Evolutionary conservation across 352 stramenopile genomes (phyloP), one percentile per base, ranked within the genome.

Genomic region (Blastocystis sp.): DNA sequence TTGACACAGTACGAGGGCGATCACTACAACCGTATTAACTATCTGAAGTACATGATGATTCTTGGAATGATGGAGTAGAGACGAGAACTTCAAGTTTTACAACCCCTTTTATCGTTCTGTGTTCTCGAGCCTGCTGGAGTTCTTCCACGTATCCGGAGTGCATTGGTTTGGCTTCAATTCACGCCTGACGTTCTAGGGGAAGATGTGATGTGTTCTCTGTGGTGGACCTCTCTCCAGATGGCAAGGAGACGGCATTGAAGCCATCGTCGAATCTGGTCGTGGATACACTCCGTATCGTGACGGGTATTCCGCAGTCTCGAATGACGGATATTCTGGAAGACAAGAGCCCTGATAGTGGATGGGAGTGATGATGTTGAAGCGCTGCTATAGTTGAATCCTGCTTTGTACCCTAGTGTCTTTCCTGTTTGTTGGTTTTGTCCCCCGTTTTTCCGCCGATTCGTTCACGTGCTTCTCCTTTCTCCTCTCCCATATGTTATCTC

Each of bases 11-110:
- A 84, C 61, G 74, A 84, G 34, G 74, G 52, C 19, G 74, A 84
- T n/a, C 74, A 84, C 48, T 84, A 84, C 40, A 45, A 84, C 66
- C 74, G 74, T 9, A 84, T 84, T 28, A 59, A 59, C 41, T 84
- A 84, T 48, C 34, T 84, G 52, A 84, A 84, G 74, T 84, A 9
- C 19, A 4, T 41, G 65, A 19, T 34, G 4, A 59, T 19, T 11
- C 3, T 21, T 1, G 40, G 1, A 1, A 2, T 84, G 9, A 67
- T 14, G 41, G 14, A n/a, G 34, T 67, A 84, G 74, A 59, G 74
- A 84, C 45, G 56, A 34, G 5, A 41, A 19, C 19, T 84, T 84
- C 21, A 38, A 48, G 14, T 84, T 84, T 48, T 48, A 45, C 19
- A 84, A 84, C 34, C 74, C 74, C 19, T 84, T 84, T 56, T 84